Evolutionary conservation across 2,329 filamentous ascomycete genomes (phyloP).

Genomic region (Xylariaceae sp.): DNA sequence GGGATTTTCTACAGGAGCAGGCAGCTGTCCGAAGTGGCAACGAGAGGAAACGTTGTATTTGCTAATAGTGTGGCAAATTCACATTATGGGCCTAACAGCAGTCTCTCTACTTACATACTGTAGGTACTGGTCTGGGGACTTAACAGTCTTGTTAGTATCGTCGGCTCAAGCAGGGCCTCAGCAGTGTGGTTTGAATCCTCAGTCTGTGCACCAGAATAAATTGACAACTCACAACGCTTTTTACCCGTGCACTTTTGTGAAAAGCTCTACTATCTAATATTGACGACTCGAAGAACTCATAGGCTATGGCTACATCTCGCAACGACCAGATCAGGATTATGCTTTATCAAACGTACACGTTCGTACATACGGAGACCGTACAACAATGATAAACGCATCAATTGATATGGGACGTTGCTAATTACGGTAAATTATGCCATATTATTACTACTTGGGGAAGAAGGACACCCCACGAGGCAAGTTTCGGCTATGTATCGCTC

Average conservation of each 20-base stretch:
- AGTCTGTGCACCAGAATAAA: too few relatives aligned
- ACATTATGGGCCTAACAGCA: neutral
- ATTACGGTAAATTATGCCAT: slow-evolving; percentile 1
- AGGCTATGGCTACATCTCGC: too few relatives aligned
- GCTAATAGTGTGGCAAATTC: slow-evolving; percentile 19
- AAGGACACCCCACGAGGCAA: slow-evolving; percentile 11
- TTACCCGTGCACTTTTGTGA: too few relatives aligned
- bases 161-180: too few relatives aligned
- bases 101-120: neutral
- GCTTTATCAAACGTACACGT: slow-evolving; percentile 5
- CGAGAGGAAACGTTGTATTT: slow-evolving; percentile 22
- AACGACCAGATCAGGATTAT: too few relatives aligned
- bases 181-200: too few relatives aligned
- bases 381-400: slow-evolving; percentile 1
- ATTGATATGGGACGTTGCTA: neutral
- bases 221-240: too few relatives aligned
- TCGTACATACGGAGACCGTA: neutral
- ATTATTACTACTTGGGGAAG: neutral
- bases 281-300: too few relatives aligned
- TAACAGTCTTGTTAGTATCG: too few relatives aligned
- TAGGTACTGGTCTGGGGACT: too few relatives aligned
- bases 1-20: neutral
- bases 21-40: slow-evolving; percentile 15
- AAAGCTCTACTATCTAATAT: too few relatives aligned
- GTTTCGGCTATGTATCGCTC: neutral